A percentile compares a stretch with the other conserved stretches of the same genome.
Conservation (phyloP, 2,329 filamentous ascomycete species). For the Didymella exigua region DNA sequence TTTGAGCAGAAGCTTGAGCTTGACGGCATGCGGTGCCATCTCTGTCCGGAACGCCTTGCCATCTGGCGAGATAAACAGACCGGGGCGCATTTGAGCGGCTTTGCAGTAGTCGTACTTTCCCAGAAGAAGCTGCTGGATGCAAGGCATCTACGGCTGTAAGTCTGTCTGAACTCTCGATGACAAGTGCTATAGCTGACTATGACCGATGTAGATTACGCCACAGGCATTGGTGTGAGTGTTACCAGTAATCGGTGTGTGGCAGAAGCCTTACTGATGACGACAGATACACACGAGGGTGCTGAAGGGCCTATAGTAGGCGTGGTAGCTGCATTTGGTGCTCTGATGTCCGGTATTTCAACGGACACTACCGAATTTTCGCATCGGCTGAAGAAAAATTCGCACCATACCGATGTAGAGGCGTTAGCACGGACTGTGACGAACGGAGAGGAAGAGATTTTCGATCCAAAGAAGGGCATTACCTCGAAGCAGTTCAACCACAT, state of each 20-base stretch:
- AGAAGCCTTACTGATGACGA: conserved; percentile 1
- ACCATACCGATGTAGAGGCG: neutral
- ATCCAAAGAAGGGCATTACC: conserved; percentile 3
- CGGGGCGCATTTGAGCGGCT: conserved; percentile 25
- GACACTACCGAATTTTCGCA: conserved; percentile 20
- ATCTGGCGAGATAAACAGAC: conserved; percentile 28
- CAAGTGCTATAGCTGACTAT: neutral
- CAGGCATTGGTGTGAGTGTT: conserved; percentile 27
- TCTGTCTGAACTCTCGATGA: neutral
- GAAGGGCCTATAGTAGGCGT: conserved; percentile 19
- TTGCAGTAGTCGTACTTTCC: conserved; percentile 19
- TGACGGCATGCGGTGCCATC: conserved; percentile 27
- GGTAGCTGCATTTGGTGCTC: conserved; percentile 19
- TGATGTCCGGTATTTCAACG: conserved; percentile 16
- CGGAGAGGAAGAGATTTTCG: neutral
- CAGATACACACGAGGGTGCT: conserved; percentile 29
- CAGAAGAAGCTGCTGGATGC: conserved; percentile 14
- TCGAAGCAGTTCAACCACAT: conserved; percentile 18
- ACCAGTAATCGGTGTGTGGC: neutral
- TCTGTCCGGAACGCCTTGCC: conserved; percentile 27
- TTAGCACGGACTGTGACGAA: conserved; percentile 1
- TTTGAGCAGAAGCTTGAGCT: conserved; percentile 20
- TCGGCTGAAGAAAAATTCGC: conserved; percentile 13
- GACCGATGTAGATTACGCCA: conserved; percentile 19
- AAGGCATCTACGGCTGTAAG: conserved; percentile 22